phyloP scores from a whole-genome alignment of 495 filamentous ascomycete species.

The Daldinia loculata region DNA sequence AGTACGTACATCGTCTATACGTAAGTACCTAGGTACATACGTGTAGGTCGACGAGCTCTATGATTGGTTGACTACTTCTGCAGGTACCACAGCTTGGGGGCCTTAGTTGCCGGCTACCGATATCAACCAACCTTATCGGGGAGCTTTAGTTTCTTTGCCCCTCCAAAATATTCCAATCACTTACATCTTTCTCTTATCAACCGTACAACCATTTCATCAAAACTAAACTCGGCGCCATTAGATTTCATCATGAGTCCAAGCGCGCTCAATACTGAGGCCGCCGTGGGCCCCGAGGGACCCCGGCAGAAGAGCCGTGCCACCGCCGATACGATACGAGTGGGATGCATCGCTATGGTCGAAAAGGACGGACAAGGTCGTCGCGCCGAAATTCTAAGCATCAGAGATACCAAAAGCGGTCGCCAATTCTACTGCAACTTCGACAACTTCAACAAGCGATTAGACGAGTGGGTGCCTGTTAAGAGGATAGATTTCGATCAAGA shows the following conservation, averaged over 20 bases:
- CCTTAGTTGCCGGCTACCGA: slow-evolving; percentile 25
- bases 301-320: slow-evolving; percentile 80
- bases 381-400: slow-evolving; percentile 92
- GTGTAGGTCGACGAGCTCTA: neutral
- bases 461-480: slow-evolving; percentile 88
- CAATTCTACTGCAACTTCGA: slow-evolving; percentile 98
- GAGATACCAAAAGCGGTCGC: slow-evolving; percentile 80
- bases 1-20: neutral
- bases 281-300: slow-evolving; percentile 60
- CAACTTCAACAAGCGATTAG: slow-evolving; percentile 98
- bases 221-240: slow-evolving; percentile 11
- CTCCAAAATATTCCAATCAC: slow-evolving; percentile 26
- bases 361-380: slow-evolving; percentile 84
- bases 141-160: slow-evolving; percentile 34
- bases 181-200: slow-evolving; percentile 12
- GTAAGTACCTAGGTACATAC: neutral
- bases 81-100: slow-evolving; percentile 11
- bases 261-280: slow-evolving; percentile 51
- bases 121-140: slow-evolving; percentile 15
- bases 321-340: slow-evolving; percentile 70
- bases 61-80: neutral
- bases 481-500: slow-evolving; percentile 79
- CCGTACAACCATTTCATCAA: slow-evolving; percentile 36
- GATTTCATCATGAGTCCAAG: slow-evolving; percentile 54
- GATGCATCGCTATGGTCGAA: slow-evolving; percentile 60